Base-by-base conservation (phyloP, 2,329 filamentous ascomycete species). In the Xylariaceae sp. region DNA sequence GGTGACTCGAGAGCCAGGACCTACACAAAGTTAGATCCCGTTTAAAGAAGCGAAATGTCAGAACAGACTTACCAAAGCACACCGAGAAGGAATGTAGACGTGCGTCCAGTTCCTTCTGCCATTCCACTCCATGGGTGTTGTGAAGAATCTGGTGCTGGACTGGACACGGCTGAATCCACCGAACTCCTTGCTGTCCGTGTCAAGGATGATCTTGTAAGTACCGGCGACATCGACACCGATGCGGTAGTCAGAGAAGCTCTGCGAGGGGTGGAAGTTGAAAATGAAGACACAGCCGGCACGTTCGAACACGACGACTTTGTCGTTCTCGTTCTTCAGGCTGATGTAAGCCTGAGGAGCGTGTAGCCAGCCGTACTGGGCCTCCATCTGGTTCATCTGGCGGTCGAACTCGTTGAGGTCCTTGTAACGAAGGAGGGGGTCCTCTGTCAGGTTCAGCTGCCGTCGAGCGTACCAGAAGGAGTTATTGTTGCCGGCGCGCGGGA, bases 241-340 rank as follows among this genome's bases (percentile, higher is more conserved):
- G 44, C 93, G 86, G 73, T 97, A 99, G 75, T 97, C 94, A 9
- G 88, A 87, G 76, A 89, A 99, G 74, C 91, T 96, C 66, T 88
- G 77, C 34, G 83, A 84, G 0, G 90, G 86, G 72, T 97, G 87
- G 81, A 97, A 97, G 77, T 99, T 99, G 82, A 99, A 97, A 68
- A 97, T 82, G 80, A 92, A 99, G 9, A 99, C 80, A 60, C 96
- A 77, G 0, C 92, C 92, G 1, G 86, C 94, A 37, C 94, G 85
- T 78, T 99, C 94, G 73, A 97, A 99, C 2, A 96, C 92, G 65
- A 99, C 85, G 49, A 97, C 87, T 78, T 97, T 99, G 77, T 99
- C 94, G 17, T 76, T 80, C 71, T 97, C 92, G 72, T 99, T 87
- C 82, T 97, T 99, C 67, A 97, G 81, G 62, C 89, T 94, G 70